Percentiles rank a stretch among this genome's conserved stretches.
phyloP scores from a whole-genome alignment of 306 rosid genomes.

The Vicia villosa region DNA sequence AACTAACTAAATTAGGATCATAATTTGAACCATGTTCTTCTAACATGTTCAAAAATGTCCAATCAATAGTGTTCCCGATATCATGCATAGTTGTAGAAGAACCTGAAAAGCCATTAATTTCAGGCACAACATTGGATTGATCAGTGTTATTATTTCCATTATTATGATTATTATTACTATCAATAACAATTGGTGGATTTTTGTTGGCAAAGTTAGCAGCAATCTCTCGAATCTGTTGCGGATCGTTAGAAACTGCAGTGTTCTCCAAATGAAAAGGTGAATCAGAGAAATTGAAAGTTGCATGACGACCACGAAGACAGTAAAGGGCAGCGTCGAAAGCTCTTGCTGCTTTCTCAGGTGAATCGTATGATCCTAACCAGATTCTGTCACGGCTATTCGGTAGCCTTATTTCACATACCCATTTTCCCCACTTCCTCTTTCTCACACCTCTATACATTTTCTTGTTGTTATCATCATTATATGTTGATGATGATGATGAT shows the following conservation, averaged over 20 bases:
- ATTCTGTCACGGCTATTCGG: conserved; percentile 77
- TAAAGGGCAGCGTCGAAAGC: conserved; percentile 69
- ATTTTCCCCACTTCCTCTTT: conserved; percentile 76
- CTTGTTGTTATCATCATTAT: not conserved
- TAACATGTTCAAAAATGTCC: conserved; percentile 53
- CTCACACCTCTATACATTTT: conserved; percentile 64
- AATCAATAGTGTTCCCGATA: conserved; percentile 34
- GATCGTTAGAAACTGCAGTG: conserved; percentile 9
- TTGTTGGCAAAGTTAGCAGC: conserved; percentile 57
- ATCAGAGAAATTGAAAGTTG: conserved; percentile 62
- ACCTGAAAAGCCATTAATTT: not conserved
- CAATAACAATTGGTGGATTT: not conserved
- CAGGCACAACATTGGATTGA: too few relatives aligned
- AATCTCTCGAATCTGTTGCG: conserved; percentile 52
- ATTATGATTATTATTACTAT: not conserved
- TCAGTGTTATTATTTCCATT: not conserved
- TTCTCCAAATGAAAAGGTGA: conserved; percentile 33
- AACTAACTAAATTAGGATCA: not conserved
- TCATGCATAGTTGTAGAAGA: not conserved
- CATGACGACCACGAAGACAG: conserved; percentile 41
- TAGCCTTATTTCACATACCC: conserved; percentile 74
- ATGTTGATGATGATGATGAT: not conserved
- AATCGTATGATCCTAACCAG: conserved; percentile 74
- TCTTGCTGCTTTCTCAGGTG: conserved; percentile 66
- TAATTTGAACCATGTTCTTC: conserved; percentile 26